phyloP scores from a whole-genome alignment of 2,329 filamentous ascomycete species.

The Scedosporium aurantiacum region DNA sequence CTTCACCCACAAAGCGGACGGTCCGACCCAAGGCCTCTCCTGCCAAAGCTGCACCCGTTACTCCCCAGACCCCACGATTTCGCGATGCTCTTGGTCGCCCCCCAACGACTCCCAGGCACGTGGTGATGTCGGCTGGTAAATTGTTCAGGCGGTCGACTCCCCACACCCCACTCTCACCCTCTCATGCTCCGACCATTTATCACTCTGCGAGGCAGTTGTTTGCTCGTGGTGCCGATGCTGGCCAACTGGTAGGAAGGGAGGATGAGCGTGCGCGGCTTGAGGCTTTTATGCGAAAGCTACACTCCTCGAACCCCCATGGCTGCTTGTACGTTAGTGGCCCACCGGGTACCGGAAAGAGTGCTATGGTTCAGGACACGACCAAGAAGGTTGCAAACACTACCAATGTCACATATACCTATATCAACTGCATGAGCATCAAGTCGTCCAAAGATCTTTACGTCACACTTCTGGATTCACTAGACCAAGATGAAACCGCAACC shows the following conservation, averaged over 20 bases:
- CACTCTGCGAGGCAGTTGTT: constrained; percentile 82
- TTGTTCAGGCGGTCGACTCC: constrained; percentile 70
- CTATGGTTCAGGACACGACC: constrained; percentile 75
- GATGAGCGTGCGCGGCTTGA: constrained; percentile 53
- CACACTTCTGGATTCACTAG: constrained; percentile 62
- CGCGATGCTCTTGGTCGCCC: constrained; percentile 64
- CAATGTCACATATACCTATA: constrained; percentile 58
- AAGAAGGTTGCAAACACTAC: constrained; percentile 41
- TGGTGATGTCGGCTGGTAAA: constrained; percentile 66
- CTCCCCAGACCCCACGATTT: constrained; percentile 65
- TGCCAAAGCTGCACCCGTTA: constrained; percentile 35
- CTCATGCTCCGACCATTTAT: constrained; percentile 64
- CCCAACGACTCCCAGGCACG: constrained; percentile 72
- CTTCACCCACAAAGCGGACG: constrained; percentile 15
- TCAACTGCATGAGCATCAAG: constrained; percentile 98
- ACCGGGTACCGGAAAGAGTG: constrained; percentile 93
- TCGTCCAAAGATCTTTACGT: constrained; percentile 75
- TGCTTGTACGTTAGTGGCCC: constrained; percentile 94
- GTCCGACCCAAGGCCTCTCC: constrained; percentile 19
- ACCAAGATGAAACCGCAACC: constrained; percentile 30
- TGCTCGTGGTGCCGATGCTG: constrained; percentile 63
- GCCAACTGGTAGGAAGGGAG: constrained; percentile 69
- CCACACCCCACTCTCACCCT: constrained; percentile 61
- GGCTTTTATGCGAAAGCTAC: constrained; percentile 55
- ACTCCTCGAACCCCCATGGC: constrained; percentile 52